Conservation (phyloP, 306 rosid genomes). For the Sphenostylis stenocarpa region DNA sequence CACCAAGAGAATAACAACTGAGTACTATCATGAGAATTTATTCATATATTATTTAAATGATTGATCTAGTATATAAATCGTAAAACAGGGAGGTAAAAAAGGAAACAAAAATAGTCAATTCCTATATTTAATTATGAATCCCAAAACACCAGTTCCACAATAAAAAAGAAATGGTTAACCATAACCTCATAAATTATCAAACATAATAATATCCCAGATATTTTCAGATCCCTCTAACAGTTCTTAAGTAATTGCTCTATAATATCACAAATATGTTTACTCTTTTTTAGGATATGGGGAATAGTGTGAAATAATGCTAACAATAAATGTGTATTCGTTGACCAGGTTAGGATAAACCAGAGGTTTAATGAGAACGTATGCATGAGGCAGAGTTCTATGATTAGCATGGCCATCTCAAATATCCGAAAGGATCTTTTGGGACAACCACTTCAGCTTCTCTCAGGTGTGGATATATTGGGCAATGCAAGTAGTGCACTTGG, state of each 20-base stretch:
- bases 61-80: neutral
- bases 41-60: neutral
- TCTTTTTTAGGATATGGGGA: constrained; percentile 14
- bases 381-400: constrained; percentile 97
- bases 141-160: neutral
- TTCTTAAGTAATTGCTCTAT: constrained; percentile 4
- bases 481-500: constrained; percentile 99
- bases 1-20: neutral
- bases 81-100: neutral
- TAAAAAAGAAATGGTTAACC: neutral
- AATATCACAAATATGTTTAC: neutral
- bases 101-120: neutral
- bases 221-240: neutral
- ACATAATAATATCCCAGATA: neutral
- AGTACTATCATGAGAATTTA: neutral
- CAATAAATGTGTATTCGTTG: constrained; percentile 19
- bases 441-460: constrained; percentile 95
- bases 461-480: constrained; percentile 97
- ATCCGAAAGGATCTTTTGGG: constrained; percentile 91
- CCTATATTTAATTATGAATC: neutral
- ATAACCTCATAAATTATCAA: neutral
- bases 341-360: constrained; percentile 87
- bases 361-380: constrained; percentile 77
- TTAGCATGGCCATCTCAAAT: constrained; percentile 84
- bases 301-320: constrained; percentile 15